These are phyloP conservation scores for Cryphonectria nitschkei DNA, from an alignment of 2,329 filamentous ascomycete genomes.

Conservation along the genomic window DNA sequence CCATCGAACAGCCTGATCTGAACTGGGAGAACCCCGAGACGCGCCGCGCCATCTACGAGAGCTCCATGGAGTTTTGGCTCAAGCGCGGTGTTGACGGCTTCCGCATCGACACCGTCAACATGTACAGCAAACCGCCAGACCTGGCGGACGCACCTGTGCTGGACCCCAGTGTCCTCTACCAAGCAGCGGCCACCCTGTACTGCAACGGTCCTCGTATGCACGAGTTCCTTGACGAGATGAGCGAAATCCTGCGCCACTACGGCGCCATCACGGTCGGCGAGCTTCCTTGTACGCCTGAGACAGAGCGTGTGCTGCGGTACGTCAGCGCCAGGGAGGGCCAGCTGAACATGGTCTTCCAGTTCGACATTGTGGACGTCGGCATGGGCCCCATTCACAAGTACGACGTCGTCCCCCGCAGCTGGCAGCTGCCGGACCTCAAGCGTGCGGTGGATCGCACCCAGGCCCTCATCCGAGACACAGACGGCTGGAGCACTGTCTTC, in stretches of 20 bases:
- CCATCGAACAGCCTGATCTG: constrained; percentile 72
- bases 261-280: constrained; percentile 28
- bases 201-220: constrained; percentile 28
- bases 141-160: constrained; percentile 25
- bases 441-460: constrained; percentile 61
- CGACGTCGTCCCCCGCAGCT: constrained; percentile 34
- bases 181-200: constrained; percentile 21
- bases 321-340: constrained; percentile 52
- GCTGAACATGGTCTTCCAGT: constrained; percentile 75
- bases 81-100: constrained; percentile 69
- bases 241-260: constrained; percentile 20
- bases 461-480: constrained; percentile 59
- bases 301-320: constrained; percentile 21
- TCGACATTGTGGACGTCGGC: constrained; percentile 55
- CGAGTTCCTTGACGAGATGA: constrained; percentile 27
- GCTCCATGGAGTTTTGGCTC: constrained; percentile 72
- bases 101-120: constrained; percentile 48
- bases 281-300: constrained; percentile 25
- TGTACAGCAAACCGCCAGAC: constrained; percentile 25
- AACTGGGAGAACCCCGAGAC: constrained; percentile 76
- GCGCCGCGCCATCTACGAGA: constrained; percentile 66
- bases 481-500: constrained; percentile 68
- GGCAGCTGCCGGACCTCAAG: constrained; percentile 57
- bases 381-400: constrained; percentile 20
- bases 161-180: constrained; percentile 17